Conservation (phyloP, 2,329 filamentous ascomycete genomes). For the Coniochaeta ligniaria region DNA sequence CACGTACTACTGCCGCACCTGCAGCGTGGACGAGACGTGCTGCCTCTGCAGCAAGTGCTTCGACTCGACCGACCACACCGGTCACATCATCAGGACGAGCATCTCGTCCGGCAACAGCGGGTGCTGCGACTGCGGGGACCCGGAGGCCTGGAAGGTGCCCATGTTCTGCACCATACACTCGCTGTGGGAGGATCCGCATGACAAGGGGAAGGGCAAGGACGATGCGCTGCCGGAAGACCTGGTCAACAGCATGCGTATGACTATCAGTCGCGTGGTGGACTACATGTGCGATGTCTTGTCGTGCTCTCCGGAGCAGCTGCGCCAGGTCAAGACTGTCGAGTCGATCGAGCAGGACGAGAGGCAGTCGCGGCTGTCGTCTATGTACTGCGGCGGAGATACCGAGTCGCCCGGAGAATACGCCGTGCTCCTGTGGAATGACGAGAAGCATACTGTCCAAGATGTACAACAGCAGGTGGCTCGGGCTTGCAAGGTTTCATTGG, state of each 20-base stretch:
- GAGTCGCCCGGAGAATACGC: constrained; percentile 70
- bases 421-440: constrained; percentile 92
- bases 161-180: constrained; percentile 93
- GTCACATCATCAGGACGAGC: constrained; percentile 83
- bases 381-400: constrained; percentile 64
- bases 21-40: constrained; percentile 90
- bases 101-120: constrained; percentile 88
- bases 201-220: constrained; percentile 55
- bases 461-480: constrained; percentile 85
- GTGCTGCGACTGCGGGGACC: constrained; percentile 95
- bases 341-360: constrained; percentile 77
- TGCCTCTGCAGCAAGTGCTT: constrained; percentile 92
- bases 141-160: constrained; percentile 85
- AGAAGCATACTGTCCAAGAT: constrained; percentile 93
- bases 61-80: constrained; percentile 88
- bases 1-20: constrained; percentile 90
- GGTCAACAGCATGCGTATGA: constrained; percentile 71
- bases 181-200: constrained; percentile 38
- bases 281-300: constrained; percentile 98
- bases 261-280: constrained; percentile 77
- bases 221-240: constrained; percentile 68
- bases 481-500: constrained; percentile 68
- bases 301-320: constrained; percentile 91
- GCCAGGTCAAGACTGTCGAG: constrained; percentile 74
- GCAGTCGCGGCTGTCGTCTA: constrained; percentile 66